Percentiles rank a stretch among this genome's conserved stretches.
Evolutionary conservation across 805 yeast genomes (phyloP).

Genomic region (Hanseniaspora meyeri): DNA sequence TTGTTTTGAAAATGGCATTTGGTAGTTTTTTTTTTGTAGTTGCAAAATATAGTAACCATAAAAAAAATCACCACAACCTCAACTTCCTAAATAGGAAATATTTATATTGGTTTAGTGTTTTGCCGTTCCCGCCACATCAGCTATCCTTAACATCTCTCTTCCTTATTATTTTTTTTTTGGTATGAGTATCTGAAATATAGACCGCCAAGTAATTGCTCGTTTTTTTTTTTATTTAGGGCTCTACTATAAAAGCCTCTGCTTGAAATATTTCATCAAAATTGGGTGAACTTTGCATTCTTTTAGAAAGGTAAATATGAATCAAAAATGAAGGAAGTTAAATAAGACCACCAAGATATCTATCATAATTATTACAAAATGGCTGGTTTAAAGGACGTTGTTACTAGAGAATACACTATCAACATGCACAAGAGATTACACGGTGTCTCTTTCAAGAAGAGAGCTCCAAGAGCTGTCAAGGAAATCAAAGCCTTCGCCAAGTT

Average conservation of each 20-base stretch:
- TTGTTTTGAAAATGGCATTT: no score
- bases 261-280: conserved; percentile 17
- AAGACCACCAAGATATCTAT: conserved; percentile 10
- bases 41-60: no score
- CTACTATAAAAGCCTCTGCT: background rate
- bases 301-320: conserved; percentile 14
- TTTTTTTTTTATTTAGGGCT: conserved; percentile 1
- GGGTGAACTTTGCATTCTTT: conserved; percentile 15
- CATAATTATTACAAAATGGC: conserved; percentile 29
- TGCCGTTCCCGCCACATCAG: background rate
- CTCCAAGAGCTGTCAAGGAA: conserved; percentile 99
- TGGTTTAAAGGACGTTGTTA: conserved; percentile 91
- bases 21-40: background rate
- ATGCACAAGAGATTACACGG: conserved; percentile 99
- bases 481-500: conserved; percentile 95
- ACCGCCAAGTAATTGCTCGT: no score
- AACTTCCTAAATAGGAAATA: background rate
- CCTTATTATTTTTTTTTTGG: no score
- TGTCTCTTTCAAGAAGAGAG: conserved; percentile 98
- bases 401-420: conserved; percentile 99
- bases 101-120: background rate
- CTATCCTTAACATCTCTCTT: no score
- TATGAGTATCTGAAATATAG: no score
- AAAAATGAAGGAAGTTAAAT: background rate
- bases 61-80: no score